These are phyloP conservation scores for Cystobasidiaceae sp. DNA, from an alignment of 1,284 basidiomycete species.

Conservation along the genomic window DNA sequence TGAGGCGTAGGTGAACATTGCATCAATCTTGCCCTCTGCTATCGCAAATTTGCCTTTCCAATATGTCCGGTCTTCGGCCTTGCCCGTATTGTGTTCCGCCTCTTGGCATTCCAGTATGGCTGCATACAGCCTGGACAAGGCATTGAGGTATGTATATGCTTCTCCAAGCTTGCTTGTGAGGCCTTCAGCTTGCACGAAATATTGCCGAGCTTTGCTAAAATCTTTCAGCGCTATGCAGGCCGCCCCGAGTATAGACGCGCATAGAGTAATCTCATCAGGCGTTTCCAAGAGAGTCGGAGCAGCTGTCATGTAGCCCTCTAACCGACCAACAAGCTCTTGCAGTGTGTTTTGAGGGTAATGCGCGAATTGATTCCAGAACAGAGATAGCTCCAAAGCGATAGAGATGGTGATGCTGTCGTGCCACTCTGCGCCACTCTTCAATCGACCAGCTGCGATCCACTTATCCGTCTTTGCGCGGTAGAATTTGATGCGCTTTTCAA, in stretches of 20 bases:
- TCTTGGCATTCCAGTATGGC: constrained; percentile 32
- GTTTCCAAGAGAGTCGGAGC: constrained; percentile 35
- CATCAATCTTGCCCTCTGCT: constrained; percentile 33
- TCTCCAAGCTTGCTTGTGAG: background rate
- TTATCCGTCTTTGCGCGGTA: constrained; percentile 35
- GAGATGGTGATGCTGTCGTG: constrained; percentile 37
- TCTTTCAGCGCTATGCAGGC: constrained; percentile 35
- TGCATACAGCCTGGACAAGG: constrained; percentile 33
- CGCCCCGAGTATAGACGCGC: constrained; percentile 38
- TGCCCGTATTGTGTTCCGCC: constrained; percentile 27
- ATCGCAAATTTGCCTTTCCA: constrained; percentile 31
- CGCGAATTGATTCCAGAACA: constrained; percentile 34
- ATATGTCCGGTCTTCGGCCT: background rate
- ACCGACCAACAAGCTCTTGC: background rate
- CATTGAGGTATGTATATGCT: constrained; percentile 35
- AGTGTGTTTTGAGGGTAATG: background rate
- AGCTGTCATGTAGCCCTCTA: background rate
- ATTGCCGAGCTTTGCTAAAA: constrained; percentile 8
- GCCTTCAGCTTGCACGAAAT: constrained; percentile 29
- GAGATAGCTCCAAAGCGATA: constrained; percentile 35
- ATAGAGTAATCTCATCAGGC: constrained; percentile 36
- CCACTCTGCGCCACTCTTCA: constrained; percentile 24
- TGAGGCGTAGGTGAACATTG: constrained; percentile 11
- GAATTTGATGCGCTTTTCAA: constrained; percentile 31
- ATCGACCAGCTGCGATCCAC: constrained; percentile 32